A percentile compares a stretch with the other conserved stretches of the same genome.
These are phyloP conservation scores for Exobasidium cylindrosporum DNA, from an alignment of 1,284 basidiomycete species.

Conservation along the genomic window DNA sequence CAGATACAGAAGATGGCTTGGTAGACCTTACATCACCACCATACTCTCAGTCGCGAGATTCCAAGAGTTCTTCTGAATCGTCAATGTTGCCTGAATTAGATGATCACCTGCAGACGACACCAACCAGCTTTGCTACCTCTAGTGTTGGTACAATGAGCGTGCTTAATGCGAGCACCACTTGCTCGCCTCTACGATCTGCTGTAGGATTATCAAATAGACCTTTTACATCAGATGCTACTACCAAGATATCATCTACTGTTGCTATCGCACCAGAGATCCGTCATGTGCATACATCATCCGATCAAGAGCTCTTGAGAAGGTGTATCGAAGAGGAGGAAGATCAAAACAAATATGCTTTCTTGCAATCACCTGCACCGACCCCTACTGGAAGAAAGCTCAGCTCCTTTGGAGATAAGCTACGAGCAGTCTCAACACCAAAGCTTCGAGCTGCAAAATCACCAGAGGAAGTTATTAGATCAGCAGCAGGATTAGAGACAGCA, in stretches of 20 bases:
- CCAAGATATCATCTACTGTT: background rate
- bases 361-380: background rate
- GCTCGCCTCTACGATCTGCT: background rate
- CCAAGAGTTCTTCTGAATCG: background rate
- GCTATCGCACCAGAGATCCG: background rate
- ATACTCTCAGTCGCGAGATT: background rate
- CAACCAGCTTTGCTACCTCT: constrained; percentile 10
- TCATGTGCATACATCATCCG: constrained; percentile 3
- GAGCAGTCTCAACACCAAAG: constrained; percentile 30
- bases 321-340: background rate
- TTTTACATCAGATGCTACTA: background rate
- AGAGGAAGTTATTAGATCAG: background rate
- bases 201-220: background rate
- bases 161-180: constrained; percentile 11
- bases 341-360: background rate
- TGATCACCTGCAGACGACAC: background rate
- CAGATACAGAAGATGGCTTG: background rate
- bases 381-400: background rate
- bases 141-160: constrained; percentile 15
- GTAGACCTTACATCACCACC: background rate
- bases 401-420: constrained; percentile 17
- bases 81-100: constrained; percentile 2
- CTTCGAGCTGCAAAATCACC: constrained; percentile 13
- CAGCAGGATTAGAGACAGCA: background rate
- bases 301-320: constrained; percentile 4